Evolutionary conservation across 2,329 filamentous ascomycete species (phyloP).

Genomic region (Reticulascus tulasneorum): DNA sequence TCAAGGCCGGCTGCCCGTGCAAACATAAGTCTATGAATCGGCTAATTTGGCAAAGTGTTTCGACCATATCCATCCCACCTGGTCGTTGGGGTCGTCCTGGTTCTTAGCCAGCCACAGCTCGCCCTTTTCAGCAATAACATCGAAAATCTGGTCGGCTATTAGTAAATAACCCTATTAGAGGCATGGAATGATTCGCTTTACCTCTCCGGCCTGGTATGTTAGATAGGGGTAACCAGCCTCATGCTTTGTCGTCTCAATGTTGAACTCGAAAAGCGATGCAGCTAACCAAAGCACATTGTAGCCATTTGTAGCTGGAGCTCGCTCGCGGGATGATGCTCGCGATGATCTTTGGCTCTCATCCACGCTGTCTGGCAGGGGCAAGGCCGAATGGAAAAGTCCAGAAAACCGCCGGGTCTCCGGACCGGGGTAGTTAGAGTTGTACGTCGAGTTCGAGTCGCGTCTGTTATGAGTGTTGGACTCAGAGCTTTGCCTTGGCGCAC

Average conservation of each 20-base stretch:
- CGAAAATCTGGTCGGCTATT: constrained; percentile 59
- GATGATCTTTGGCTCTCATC: constrained; percentile 52
- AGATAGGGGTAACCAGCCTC: constrained; percentile 96
- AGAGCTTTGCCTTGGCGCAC: constrained; percentile 46
- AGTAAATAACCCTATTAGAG: constrained; percentile 1
- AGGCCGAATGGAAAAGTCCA: constrained; percentile 79
- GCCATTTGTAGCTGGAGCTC: constrained; percentile 47
- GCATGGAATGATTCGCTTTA: too few species aligned
- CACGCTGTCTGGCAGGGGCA: constrained; percentile 70
- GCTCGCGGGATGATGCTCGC: constrained; percentile 57
- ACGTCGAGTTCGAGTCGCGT: constrained; percentile 53
- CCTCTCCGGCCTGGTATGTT: constrained; percentile 90
- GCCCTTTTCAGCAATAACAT: constrained; percentile 92
- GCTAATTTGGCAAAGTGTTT: constrained; percentile 83
- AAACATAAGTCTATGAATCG: constrained; percentile 36
- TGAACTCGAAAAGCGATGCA: constrained; percentile 93
- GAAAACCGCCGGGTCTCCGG: constrained; percentile 58
- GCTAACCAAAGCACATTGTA: constrained; percentile 84
- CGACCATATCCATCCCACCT: constrained; percentile 97
- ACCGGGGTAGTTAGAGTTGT: constrained; percentile 43
- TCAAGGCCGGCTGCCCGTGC: constrained; percentile 6
- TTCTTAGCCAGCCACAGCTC: constrained; percentile 98
- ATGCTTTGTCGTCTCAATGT: constrained; percentile 85
- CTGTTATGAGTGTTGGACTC: constrained; percentile 43
- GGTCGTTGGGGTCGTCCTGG: constrained; percentile 77